Evolutionary conservation across 768 basidiomycete genomes (phyloP), one percentile per base, ranked within the genome.

Genomic region (Thelephora aurantiotincta): DNA sequence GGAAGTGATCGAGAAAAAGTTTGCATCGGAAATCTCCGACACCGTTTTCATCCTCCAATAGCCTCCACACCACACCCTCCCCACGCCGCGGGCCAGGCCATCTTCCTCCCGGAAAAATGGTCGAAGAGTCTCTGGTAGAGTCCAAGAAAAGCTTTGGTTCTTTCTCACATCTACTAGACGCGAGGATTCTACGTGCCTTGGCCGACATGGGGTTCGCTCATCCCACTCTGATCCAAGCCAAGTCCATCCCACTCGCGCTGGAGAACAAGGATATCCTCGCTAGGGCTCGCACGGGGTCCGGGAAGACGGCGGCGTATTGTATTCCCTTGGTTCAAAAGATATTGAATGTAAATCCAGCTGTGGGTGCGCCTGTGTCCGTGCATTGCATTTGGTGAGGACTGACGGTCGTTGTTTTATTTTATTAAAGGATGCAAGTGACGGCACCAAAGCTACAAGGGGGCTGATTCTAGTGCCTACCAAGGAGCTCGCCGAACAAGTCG

Each of bases 291-390:
- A 99, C 96, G 2, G 96, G 96, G 14, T 92, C 88, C 49, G 96
- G 96, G 20, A 99, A 99, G 68, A 99, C 96, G 0, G 89, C 86
- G 3, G 91, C 96, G 2, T 99, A 99, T 61, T 89, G 87, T 55
- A 72, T 98, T 9, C 96, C 96, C 0, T 66, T 93, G 20, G 69
- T 89, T 0, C 92, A 98, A 61, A 93, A 90, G 62, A 80, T 98
- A 19, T 58, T 97, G 47, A 76, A 70, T 51, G 74, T 76, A 2
- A 93, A 92, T 74, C 70, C 67, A 60, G 90, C 55, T 52, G 55
- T 56, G 52, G 54, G 55, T 56, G 46, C 45, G 54, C 42, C 50
- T 35, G 13, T 6, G 14, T 30, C 11, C 33, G 12, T 48, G n/a
- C 14, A 20, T 38, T 13, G 35, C 11, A 11, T n/a, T 33, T 22